Conservation (phyloP, 495 filamentous ascomycete genomes). For the Hyaloscypha finlandica region DNA sequence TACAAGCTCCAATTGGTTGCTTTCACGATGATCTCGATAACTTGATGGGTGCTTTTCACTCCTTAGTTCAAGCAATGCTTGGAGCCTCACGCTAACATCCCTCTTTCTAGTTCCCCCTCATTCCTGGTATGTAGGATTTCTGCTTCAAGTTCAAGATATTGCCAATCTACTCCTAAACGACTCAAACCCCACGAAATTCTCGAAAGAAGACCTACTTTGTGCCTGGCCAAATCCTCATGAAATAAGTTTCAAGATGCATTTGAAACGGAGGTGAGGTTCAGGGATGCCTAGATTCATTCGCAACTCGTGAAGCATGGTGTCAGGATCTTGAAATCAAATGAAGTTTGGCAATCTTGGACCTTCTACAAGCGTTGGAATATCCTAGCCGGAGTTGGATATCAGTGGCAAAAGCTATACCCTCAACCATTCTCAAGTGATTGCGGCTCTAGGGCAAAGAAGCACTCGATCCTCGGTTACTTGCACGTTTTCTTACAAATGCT, state of each 20-base stretch:
- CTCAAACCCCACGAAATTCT: neutral
- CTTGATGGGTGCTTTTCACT: constrained; percentile 19
- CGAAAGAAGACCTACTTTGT: too few relatives aligned
- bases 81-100: constrained; percentile 5
- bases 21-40: neutral
- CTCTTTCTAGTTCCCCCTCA: constrained; percentile 51
- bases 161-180: neutral
- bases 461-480: neutral
- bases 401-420: neutral
- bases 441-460: neutral
- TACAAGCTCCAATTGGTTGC: neutral
- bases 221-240: too few relatives aligned
- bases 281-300: too few relatives aligned
- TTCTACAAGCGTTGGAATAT: neutral
- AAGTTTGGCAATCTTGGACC: neutral
- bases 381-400: neutral
- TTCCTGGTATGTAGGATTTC: constrained; percentile 45
- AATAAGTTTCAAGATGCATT: too few relatives aligned
- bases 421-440: neutral
- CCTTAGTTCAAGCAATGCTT: constrained; percentile 1
- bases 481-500: constrained; percentile 38
- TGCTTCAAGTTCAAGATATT: too few relatives aligned
- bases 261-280: too few relatives aligned
- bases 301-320: too few relatives aligned
- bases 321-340: too few relatives aligned